Evolutionary conservation across 805 yeast genomes (phyloP).

Genomic region (Ogataea nakhonphanomensis): DNA sequence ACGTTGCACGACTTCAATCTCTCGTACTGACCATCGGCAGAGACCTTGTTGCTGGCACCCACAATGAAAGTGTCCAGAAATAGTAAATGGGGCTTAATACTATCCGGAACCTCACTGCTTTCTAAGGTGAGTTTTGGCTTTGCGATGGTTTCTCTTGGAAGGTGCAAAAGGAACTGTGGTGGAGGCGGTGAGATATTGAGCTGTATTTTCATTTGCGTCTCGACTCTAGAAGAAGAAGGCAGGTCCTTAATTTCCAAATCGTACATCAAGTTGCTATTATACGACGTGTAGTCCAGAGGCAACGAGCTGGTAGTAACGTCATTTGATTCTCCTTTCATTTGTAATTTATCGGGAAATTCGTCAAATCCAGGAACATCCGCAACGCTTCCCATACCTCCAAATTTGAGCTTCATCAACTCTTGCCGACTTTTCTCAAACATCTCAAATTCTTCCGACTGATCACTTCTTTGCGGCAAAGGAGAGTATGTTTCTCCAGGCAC

Average conservation of each 20-base stretch:
- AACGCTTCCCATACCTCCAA: conserved; percentile 37
- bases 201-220: conserved; percentile 85
- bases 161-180: conserved; percentile 63
- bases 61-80: conserved; percentile 80
- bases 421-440: conserved; percentile 44
- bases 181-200: conserved; percentile 75
- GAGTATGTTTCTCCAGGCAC: conserved; percentile 9
- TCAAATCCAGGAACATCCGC: conserved; percentile 7
- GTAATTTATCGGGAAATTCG: conserved; percentile 8
- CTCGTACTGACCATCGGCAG: conserved; percentile 8
- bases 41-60: conserved; percentile 16
- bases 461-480: conserved; percentile 5
- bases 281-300: conserved; percentile 28
- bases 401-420: conserved; percentile 49
- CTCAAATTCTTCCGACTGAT: conserved; percentile 26
- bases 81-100: conserved; percentile 51
- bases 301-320: conserved; percentile 28
- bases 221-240: conserved; percentile 86
- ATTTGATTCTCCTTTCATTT: conserved; percentile 17
- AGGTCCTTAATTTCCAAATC: conserved; percentile 54
- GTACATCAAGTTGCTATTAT: conserved; percentile 35
- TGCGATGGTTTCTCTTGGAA: conserved; percentile 85
- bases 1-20: conserved; percentile 55
- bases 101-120: conserved; percentile 43
- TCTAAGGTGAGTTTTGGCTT: conserved; percentile 76